Conservation (phyloP, 306 rosid genomes). For the Potentilla sterilis region DNA sequence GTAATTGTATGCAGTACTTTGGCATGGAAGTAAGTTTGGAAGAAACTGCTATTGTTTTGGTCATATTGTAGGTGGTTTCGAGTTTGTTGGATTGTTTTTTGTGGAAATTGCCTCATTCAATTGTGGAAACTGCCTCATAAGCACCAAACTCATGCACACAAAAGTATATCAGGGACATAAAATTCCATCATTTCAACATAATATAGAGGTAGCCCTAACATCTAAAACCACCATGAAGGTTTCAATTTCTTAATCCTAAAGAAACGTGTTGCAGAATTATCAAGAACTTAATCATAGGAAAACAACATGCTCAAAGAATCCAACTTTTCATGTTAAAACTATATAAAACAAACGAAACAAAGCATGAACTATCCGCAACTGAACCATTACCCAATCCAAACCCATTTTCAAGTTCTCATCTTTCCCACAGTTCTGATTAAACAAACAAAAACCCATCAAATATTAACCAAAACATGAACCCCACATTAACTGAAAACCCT, state of each 20-base stretch:
- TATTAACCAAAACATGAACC: neutral
- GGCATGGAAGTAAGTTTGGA: slow-evolving; percentile 2
- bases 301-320: neutral
- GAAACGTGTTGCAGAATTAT: slow-evolving; percentile 24
- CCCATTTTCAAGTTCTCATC: slow-evolving; percentile 2
- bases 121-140: neutral
- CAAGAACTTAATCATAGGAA: slow-evolving; percentile 10
- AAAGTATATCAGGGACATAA: neutral
- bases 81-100: too few species aligned
- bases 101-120: too few species aligned
- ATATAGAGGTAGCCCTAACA: slow-evolving; percentile 25
- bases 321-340: neutral
- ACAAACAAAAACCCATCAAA: slow-evolving; percentile 31
- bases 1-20: slow-evolving; percentile 13
- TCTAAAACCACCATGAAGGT: slow-evolving; percentile 25
- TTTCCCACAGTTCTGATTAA: slow-evolving; percentile 24
- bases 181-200: neutral
- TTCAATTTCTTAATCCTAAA: slow-evolving; percentile 16
- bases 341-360: neutral
- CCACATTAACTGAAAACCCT: slow-evolving; percentile 16
- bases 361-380: slow-evolving; percentile 3
- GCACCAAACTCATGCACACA: neutral
- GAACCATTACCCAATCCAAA: neutral
- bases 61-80: neutral
- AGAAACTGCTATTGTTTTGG: neutral